A percentile compares a stretch with the other conserved stretches of the same genome.
Evolutionary conservation across 495 filamentous ascomycete genomes (phyloP).

Genomic region (Rhizodiscina lignyota): DNA sequence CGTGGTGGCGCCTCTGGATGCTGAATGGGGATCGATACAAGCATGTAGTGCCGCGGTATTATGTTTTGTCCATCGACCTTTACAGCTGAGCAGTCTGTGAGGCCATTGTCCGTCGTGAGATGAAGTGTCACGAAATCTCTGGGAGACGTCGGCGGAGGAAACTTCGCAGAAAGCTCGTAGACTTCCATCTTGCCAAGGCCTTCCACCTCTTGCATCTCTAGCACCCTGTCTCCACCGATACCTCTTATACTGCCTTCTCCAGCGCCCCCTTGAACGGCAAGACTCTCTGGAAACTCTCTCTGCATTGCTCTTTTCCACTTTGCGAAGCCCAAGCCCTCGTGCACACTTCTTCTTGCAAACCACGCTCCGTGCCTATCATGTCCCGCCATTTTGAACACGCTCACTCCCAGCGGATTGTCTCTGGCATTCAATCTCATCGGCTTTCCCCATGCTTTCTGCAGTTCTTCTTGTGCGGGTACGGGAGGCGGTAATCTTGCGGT

Average conservation of each 20-base stretch:
- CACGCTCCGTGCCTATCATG: conserved; percentile 74
- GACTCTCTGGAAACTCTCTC: conserved; percentile 45
- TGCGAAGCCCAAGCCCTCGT: conserved; percentile 55
- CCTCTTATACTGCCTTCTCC: conserved; percentile 62
- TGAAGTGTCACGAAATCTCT: conserved; percentile 74
- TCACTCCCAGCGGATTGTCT: conserved; percentile 62
- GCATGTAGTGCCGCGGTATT: conserved; percentile 53
- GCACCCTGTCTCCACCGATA: conserved; percentile 58
- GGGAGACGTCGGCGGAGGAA: conserved; percentile 73
- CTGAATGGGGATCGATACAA: conserved; percentile 67
- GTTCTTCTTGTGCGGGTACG: conserved; percentile 26
- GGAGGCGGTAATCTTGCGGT: conserved; percentile 32
- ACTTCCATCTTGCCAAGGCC: conserved; percentile 48
- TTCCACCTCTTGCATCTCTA: conserved; percentile 40
- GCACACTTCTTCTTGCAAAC: conserved; percentile 79
- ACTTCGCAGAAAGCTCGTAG: conserved; percentile 73
- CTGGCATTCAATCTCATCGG: conserved; percentile 51
- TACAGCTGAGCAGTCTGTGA: conserved; percentile 14
- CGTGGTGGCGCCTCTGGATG: conserved; percentile 56
- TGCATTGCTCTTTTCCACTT: conserved; percentile 47
- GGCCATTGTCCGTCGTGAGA: conserved; percentile 34
- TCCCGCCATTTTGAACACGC: conserved; percentile 61
- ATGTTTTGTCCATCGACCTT: conserved; percentile 5
- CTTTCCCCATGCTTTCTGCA: conserved; percentile 75
- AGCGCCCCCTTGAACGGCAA: conserved; percentile 40